Conservation (phyloP, 78 protist species). For the Dictyostelium capitatum region DNA sequence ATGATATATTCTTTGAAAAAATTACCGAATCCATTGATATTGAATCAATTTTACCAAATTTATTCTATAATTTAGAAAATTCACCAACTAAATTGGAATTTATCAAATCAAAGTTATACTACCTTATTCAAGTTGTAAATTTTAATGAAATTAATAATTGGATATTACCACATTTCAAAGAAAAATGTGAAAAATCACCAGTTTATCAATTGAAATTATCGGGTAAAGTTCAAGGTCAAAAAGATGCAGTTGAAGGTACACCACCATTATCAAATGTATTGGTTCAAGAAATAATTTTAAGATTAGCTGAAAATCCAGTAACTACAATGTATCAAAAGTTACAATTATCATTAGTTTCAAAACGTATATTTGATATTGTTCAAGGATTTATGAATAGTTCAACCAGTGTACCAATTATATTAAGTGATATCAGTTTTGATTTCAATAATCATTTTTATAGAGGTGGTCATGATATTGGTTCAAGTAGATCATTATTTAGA, state of each 20-base stretch:
- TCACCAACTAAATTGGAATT: background rate
- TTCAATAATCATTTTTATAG: too few species aligned
- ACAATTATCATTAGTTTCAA: background rate
- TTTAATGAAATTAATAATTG: background rate
- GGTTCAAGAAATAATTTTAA: background rate
- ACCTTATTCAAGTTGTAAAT: background rate
- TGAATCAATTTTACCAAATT: background rate
- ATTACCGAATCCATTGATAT: background rate
- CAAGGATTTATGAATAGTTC: background rate
- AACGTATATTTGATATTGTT: background rate
- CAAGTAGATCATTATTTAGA: too few species aligned
- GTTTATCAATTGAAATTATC: background rate
- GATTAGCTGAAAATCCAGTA: background rate
- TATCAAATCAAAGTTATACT: background rate
- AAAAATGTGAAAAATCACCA: background rate
- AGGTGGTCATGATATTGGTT: too few species aligned
- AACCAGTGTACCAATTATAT: background rate
- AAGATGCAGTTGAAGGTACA: background rate
- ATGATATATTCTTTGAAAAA: background rate
- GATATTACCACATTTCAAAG: background rate
- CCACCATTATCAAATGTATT: background rate
- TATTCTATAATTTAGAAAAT: background rate
- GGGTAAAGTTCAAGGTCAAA: background rate
- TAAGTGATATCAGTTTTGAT: background rate
- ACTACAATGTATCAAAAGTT: constrained; percentile 1